Percentiles rank a stretch among this genome's conserved stretches.
These are phyloP conservation scores for Yamadazyma diospyri DNA, from an alignment of 1,139 yeast species.

Conservation along the genomic window DNA sequence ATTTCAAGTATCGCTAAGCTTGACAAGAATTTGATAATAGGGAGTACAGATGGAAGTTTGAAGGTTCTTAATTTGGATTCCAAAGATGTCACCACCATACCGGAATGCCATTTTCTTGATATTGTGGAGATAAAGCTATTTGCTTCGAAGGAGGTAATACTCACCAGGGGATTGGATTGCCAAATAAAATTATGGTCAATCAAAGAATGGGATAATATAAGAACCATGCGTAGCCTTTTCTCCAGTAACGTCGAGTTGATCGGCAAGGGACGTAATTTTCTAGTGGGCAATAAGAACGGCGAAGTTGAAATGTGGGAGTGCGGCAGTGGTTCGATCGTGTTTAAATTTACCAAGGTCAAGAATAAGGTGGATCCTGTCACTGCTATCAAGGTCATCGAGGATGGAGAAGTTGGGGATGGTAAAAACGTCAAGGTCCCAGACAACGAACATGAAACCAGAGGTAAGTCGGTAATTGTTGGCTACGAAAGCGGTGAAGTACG, in stretches of 20 bases:
- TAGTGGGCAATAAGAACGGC: conserved; percentile 53
- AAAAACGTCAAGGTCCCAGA: no score
- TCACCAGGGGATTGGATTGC: conserved; percentile 56
- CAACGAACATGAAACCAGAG: conserved; percentile 23
- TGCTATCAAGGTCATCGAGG: conserved; percentile 13
- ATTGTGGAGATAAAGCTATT: conserved; percentile 38
- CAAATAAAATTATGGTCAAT: conserved; percentile 59
- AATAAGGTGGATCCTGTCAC: conserved; percentile 31
- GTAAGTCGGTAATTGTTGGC: conserved; percentile 33
- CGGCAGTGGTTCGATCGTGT: conserved; percentile 46
- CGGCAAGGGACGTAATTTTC: conserved; percentile 63
- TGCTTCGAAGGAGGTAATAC: conserved; percentile 57
- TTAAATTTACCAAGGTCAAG: conserved; percentile 32
- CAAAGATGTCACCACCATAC: conserved; percentile 13
- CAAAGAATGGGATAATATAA: conserved; percentile 41
- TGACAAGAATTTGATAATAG: conserved; percentile 26
- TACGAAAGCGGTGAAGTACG: conserved; percentile 44
- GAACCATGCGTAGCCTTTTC: conserved; percentile 36
- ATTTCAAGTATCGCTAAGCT: conserved; percentile 9
- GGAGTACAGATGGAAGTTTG: conserved; percentile 44
- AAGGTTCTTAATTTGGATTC: conserved; percentile 12
- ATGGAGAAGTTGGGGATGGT: conserved; percentile 1
- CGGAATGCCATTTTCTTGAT: conserved; percentile 46
- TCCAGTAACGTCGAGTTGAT: conserved; percentile 38
- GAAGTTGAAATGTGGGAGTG: conserved; percentile 64